A percentile compares a stretch with the other conserved stretches of the same genome.
Evolutionary conservation across 2,329 filamentous ascomycete species (phyloP).

Genomic region (Botrytis aclada): DNA sequence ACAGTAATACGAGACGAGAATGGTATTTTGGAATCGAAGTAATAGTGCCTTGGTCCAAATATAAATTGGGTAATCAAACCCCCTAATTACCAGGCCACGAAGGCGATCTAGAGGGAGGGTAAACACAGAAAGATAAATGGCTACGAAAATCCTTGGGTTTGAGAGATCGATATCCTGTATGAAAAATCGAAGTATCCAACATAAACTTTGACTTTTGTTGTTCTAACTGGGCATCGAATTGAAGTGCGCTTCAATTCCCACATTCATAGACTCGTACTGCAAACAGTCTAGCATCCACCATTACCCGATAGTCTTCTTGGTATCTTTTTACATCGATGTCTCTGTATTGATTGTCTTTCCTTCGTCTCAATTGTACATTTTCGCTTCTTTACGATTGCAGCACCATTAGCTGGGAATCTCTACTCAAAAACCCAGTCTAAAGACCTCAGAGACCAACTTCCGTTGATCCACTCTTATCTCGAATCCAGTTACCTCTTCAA

Average conservation of each 20-base stretch:
- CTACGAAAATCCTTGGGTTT: background rate
- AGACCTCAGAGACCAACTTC: background rate
- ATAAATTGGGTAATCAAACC: background rate
- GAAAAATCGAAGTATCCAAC: background rate
- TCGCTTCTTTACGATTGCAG: background rate
- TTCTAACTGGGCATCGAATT: background rate
- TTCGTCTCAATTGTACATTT: background rate
- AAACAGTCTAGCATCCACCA: background rate
- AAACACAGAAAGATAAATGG: background rate
- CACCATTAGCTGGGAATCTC: background rate
- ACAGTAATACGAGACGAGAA: background rate
- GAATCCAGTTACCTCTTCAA: background rate
- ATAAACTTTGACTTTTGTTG: background rate
- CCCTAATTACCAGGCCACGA: background rate
- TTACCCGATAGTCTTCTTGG: background rate
- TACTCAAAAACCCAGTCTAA: background rate
- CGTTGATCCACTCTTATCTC: background rate
- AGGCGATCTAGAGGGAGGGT: background rate
- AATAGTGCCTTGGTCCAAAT: background rate
- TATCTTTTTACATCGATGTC: background rate
- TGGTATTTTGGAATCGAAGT: background rate
- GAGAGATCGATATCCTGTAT: background rate
- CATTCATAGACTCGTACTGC: background rate
- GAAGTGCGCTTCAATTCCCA: background rate
- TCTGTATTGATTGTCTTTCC: rapidly evolving